phyloP scores from a whole-genome alignment of 441 rosid species.

The Euphorbia corollata region DNA sequence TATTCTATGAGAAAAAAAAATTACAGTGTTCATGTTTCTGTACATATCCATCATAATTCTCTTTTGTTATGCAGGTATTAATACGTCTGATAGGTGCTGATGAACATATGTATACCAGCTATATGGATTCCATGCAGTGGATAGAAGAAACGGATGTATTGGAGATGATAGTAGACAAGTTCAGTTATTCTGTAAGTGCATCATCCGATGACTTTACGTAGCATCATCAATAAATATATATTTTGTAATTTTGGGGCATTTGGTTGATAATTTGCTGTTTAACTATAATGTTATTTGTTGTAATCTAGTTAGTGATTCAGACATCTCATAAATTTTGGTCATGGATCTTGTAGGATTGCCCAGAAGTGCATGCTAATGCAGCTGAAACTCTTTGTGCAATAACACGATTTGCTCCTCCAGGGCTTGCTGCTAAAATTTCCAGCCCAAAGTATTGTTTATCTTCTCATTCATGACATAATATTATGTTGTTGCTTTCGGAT shows the following conservation, averaged over 20 bases:
- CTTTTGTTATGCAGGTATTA: constrained; percentile 50
- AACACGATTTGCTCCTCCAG: constrained; percentile 75
- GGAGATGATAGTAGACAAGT: constrained; percentile 86
- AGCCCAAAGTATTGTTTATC: constrained; percentile 55
- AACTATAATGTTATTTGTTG: neutral
- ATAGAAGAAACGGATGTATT: constrained; percentile 76
- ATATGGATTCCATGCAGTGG: constrained; percentile 73
- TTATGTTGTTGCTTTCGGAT: neutral
- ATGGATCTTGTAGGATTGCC: constrained; percentile 50
- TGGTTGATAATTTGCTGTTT: neutral
- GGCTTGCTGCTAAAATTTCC: constrained; percentile 71
- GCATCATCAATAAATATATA: constrained; percentile 2
- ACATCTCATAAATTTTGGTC: neutral
- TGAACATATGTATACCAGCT: constrained; percentile 75
- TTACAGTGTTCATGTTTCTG: neutral
- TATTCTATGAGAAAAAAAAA: neutral
- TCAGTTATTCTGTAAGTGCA: constrained; percentile 82
- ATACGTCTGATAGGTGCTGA: constrained; percentile 82
- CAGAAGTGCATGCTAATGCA: constrained; percentile 89
- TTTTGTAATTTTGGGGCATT: neutral
- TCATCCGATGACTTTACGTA: constrained; percentile 2
- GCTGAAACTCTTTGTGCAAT: constrained; percentile 89
- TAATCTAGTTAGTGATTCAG: neutral
- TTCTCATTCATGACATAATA: neutral
- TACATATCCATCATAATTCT: neutral